Base-by-base conservation (phyloP, 202 grass and related monocot genomes). In the Bolboschoenoplectus hybrid region DNA sequence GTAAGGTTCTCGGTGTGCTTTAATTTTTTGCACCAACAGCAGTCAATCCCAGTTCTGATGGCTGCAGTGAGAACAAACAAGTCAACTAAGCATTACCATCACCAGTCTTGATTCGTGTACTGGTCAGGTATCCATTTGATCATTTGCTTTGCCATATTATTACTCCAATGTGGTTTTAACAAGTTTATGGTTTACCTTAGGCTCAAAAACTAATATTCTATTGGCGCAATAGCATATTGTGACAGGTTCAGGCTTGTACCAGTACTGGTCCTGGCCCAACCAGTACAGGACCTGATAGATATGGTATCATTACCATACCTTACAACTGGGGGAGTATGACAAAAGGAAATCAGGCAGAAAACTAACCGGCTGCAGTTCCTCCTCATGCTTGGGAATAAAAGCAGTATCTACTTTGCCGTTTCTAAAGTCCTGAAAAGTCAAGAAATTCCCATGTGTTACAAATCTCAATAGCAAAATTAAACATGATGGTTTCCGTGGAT, bases 381-480 rank as follows among this genome's bases (percentile, higher is more conserved):
- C 63, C 40, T 88, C 89, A 78, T 91, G 89, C 85, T 91, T 91
- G 7, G 85, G 89, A 58, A 91, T 88, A 66, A 91, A 91, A 8
- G 85, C 89, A 32, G 89, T 91, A 72, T 88, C 89, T 45, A 91
- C 89, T 67, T 60, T 88, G 71, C 89, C 89, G 20, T 88, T 85
- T 88, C 20, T 91, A 17, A 91, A 91, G 46, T 91, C 89, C 86
- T 88, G 67, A 41, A 56, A 84, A 82, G 71, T 50, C 14, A 5
- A 63, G 0, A 82, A 52, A 26, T 65, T 76, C 66, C 7, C 82
- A 79, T 51, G 57, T 60, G 44, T 49, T 77, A 26, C 12, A 52
- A 64, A 74, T 65, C 12, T n/a, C 32, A 83, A 49, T 16, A 86
- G 43, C 57, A 63, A 49, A 60, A 76, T n/a, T 45, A 84, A 64